These are phyloP conservation scores for Pichia cactophila DNA, from an alignment of 1,139 yeast genomes.

Conservation along the genomic window DNA sequence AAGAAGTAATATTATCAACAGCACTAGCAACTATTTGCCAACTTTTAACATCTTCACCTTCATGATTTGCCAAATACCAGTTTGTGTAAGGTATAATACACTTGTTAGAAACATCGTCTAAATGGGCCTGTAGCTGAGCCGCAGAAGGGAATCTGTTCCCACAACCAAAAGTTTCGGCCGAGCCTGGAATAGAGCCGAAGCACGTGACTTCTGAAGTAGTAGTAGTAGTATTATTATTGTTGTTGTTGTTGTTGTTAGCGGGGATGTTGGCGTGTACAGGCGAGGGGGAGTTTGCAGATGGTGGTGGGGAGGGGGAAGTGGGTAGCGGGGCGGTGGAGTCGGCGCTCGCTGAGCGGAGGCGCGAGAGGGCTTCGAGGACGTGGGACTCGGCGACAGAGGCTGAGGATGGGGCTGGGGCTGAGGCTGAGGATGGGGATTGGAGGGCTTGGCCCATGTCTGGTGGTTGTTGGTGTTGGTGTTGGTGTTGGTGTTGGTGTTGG, in stretches of 20 bases:
- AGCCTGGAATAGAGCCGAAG: background rate
- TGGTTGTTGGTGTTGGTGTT: background rate
- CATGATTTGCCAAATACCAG: background rate
- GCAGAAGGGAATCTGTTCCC: background rate
- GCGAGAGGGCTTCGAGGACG: constrained; percentile 11
- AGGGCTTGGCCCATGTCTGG: background rate
- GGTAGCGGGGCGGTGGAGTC: background rate
- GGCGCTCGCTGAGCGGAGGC: constrained; percentile 6
- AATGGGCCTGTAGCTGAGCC: constrained; percentile 1
- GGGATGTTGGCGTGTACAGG: background rate
- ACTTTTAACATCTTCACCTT: background rate
- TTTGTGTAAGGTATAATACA: background rate
- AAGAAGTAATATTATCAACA: background rate
- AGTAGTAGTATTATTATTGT: background rate
- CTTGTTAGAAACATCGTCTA: background rate
- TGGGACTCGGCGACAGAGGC: constrained; percentile 7
- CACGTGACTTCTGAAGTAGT: too few species aligned
- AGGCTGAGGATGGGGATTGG: background rate
- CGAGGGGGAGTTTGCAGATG: background rate
- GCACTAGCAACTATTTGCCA: background rate
- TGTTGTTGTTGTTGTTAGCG: background rate
- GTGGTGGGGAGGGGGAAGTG: background rate
- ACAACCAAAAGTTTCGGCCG: constrained; percentile 5
- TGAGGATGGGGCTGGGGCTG: background rate
- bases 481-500: background rate